These are phyloP conservation scores for Udeniomyces megalosporus DNA, from an alignment of 768 basidiomycete species.

Conservation along the genomic window DNA sequence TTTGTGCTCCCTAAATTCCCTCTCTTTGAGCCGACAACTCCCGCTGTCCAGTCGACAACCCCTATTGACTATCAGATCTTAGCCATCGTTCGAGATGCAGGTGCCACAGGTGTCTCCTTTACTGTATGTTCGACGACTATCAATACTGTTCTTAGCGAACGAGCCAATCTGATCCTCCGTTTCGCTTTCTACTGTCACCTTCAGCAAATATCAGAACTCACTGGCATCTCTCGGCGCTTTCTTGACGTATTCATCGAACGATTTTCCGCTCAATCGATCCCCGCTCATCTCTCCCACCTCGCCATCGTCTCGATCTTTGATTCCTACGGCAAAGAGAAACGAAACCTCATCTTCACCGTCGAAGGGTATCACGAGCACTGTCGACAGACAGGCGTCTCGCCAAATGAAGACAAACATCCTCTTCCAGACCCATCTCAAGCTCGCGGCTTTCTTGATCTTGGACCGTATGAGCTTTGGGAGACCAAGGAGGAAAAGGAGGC, in stretches of 20 bases:
- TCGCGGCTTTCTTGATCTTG: slow-evolving; percentile 6
- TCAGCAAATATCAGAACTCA: background rate
- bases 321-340: slow-evolving; percentile 1
- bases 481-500: background rate
- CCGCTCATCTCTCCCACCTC: slow-evolving; percentile 4
- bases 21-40: background rate
- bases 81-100: background rate
- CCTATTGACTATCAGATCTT: slow-evolving; percentile 6
- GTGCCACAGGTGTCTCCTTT: background rate
- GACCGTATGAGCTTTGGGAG: background rate
- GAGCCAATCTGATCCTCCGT: background rate
- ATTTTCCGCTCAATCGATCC: background rate
- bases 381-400: background rate
- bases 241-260: slow-evolving; percentile 7
- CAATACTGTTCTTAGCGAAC: no score
- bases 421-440: background rate
- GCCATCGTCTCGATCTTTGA: slow-evolving; percentile 3
- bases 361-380: background rate
- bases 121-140: background rate
- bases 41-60: background rate
- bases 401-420: background rate
- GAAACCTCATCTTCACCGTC: background rate
- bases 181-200: background rate
- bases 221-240: background rate
- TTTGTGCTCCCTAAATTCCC: background rate